These are phyloP conservation scores for Naumovozyma castellii DNA, from an alignment of 805 yeast genomes.

Conservation along the genomic window DNA sequence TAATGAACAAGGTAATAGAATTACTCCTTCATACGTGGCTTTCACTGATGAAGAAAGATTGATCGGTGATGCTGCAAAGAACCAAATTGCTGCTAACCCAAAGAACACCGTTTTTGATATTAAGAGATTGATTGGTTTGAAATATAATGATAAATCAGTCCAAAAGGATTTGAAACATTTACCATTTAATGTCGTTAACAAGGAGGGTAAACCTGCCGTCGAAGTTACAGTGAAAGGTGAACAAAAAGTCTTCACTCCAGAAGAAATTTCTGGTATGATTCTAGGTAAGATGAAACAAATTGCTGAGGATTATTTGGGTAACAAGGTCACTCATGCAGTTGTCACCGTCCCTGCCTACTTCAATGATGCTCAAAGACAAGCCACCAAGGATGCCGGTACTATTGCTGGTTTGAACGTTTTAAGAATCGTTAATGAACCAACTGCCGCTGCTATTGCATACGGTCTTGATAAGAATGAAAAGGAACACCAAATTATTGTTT, in stretches of 20 bases:
- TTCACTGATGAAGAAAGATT: slow-evolving; percentile 87
- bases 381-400: slow-evolving; percentile 87
- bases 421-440: slow-evolving; percentile 88
- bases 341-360: slow-evolving; percentile 91
- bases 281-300: slow-evolving; percentile 85
- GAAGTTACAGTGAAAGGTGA: slow-evolving; percentile 68
- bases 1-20: slow-evolving; percentile 95
- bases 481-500: slow-evolving; percentile 84
- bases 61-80: slow-evolving; percentile 94
- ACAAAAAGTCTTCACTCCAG: slow-evolving; percentile 73
- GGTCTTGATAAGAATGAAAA: slow-evolving; percentile 77
- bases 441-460: slow-evolving; percentile 97
- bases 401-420: slow-evolving; percentile 83
- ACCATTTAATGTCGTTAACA: slow-evolving; percentile 64
- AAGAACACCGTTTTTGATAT: slow-evolving; percentile 81
- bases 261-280: slow-evolving; percentile 88
- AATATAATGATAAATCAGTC: slow-evolving; percentile 66
- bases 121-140: slow-evolving; percentile 83
- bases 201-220: slow-evolving; percentile 75
- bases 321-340: slow-evolving; percentile 77
- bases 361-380: slow-evolving; percentile 91
- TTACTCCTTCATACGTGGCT: slow-evolving; percentile 91
- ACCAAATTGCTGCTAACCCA: slow-evolving; percentile 88
- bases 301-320: slow-evolving; percentile 85
- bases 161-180: slow-evolving; percentile 75